These are phyloP conservation scores for Aureoboletus auriporus DNA, from an alignment of 768 basidiomycete genomes.

Conservation along the genomic window DNA sequence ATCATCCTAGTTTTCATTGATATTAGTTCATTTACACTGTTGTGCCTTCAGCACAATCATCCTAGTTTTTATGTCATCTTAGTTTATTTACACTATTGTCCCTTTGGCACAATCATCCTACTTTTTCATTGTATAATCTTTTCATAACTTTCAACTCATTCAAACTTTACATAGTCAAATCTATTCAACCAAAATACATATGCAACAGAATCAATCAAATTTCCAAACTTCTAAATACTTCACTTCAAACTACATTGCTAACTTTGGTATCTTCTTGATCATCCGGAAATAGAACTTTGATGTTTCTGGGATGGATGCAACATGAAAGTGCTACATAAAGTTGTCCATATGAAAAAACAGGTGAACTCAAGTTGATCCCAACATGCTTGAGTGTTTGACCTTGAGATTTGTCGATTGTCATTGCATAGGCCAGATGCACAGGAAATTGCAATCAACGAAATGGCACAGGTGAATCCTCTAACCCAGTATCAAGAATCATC, in stretches of 20 bases:
- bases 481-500: slow-evolving; percentile 19
- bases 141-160: too few relatives aligned
- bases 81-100: too few relatives aligned
- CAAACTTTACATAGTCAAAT: too few relatives aligned
- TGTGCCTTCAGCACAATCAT: too few relatives aligned
- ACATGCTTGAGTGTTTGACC: slow-evolving; percentile 33
- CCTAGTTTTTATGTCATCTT: too few relatives aligned
- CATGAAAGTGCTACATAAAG: slow-evolving; percentile 34
- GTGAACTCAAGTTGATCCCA: slow-evolving; percentile 26
- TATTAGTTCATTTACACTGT: too few relatives aligned
- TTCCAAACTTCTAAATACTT: neutral
- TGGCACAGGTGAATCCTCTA: slow-evolving; percentile 17
- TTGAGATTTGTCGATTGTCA: slow-evolving; percentile 39
- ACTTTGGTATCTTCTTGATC: neutral
- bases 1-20: too few relatives aligned
- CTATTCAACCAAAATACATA: too few relatives aligned
- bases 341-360: slow-evolving; percentile 35
- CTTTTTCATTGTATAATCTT: too few relatives aligned
- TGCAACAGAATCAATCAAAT: too few relatives aligned
- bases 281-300: neutral
- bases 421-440: slow-evolving; percentile 33
- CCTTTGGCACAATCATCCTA: too few relatives aligned
- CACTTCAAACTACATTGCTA: neutral
- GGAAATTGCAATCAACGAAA: slow-evolving; percentile 28
- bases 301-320: slow-evolving; percentile 1